These are phyloP conservation scores for Komagataella pastoris DNA, from an alignment of 805 yeast genomes.

Conservation along the genomic window DNA sequence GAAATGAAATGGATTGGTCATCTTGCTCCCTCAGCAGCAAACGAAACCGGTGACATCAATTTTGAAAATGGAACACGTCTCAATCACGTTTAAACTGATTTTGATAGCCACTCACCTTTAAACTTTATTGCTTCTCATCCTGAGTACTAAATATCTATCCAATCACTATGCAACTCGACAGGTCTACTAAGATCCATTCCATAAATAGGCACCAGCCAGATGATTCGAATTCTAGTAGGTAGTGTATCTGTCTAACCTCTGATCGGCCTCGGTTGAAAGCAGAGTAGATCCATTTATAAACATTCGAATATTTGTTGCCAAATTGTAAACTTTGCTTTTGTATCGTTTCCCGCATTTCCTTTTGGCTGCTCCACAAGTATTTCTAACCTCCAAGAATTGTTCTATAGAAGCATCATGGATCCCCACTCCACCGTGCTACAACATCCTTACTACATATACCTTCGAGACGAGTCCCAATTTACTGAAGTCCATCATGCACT, in stretches of 20 bases:
- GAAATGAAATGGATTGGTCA: neutral
- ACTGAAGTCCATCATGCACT: neutral
- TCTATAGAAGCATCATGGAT: neutral
- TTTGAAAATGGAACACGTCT: too few relatives aligned
- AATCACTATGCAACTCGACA: neutral
- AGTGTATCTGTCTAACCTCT: neutral
- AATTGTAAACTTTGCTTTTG: neutral
- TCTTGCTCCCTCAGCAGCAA: neutral
- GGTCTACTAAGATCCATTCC: neutral
- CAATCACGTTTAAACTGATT: too few relatives aligned
- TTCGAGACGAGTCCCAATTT: neutral
- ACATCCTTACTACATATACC: constrained; percentile 2
- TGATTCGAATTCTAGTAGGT: neutral
- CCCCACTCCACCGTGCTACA: neutral
- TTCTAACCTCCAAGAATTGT: neutral
- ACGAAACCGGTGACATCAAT: neutral
- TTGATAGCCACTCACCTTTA: neutral
- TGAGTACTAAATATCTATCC: neutral
- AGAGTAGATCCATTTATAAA: neutral
- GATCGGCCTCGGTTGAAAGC: neutral
- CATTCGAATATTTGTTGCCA: neutral
- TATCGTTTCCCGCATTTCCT: neutral
- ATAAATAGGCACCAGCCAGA: neutral
- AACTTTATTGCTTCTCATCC: neutral
- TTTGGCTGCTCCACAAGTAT: neutral